These are phyloP conservation scores for Huntiella bhutanensis DNA, from an alignment of 2,329 filamentous ascomycete species.

Conservation along the genomic window DNA sequence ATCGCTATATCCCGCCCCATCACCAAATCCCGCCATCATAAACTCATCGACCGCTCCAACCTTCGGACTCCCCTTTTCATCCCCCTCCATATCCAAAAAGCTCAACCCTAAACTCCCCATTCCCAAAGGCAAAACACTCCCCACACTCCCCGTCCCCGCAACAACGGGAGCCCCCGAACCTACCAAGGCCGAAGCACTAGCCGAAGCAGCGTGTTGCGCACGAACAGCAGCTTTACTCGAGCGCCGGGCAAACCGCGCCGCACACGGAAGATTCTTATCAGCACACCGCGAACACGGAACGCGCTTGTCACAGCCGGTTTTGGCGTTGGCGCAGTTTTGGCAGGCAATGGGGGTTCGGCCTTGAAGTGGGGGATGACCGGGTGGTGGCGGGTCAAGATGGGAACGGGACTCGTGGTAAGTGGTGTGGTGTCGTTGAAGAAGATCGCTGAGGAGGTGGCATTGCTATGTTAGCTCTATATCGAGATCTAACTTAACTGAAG, in stretches of 20 bases:
- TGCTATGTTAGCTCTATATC: too few species aligned
- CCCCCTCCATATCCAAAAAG: conserved; percentile 21
- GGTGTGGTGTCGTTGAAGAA: conserved; percentile 30
- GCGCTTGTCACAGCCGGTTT: conserved; percentile 22
- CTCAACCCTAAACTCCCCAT: too few species aligned
- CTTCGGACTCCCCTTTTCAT: conserved; percentile 7
- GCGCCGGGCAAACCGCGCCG: conserved; percentile 30
- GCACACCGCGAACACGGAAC: conserved; percentile 21
- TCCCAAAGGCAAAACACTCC: too few species aligned
- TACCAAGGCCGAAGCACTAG: conserved; percentile 4
- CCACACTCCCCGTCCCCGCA: too few species aligned
- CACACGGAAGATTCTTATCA: conserved; percentile 20
- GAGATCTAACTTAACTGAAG: neutral
- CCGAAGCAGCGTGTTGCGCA: conserved; percentile 21
- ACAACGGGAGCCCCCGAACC: conserved; percentile 2
- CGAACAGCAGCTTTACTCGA: conserved; percentile 29
- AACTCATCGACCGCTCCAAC: conserved; percentile 22
- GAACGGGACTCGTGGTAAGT: conserved; percentile 33
- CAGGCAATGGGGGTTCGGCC: conserved; percentile 23
- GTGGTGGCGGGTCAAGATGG: conserved; percentile 25
- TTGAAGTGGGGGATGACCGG: conserved; percentile 24
- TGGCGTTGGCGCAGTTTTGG: conserved; percentile 21
- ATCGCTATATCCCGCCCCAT: conserved; percentile 23
- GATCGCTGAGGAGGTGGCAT: conserved; percentile 20
- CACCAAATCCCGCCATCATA: conserved; percentile 22